A percentile compares a stretch with the other conserved stretches of the same genome.
phyloP scores from a whole-genome alignment of 140 eudicot genomes.

The Bidens hawaiensis region DNA sequence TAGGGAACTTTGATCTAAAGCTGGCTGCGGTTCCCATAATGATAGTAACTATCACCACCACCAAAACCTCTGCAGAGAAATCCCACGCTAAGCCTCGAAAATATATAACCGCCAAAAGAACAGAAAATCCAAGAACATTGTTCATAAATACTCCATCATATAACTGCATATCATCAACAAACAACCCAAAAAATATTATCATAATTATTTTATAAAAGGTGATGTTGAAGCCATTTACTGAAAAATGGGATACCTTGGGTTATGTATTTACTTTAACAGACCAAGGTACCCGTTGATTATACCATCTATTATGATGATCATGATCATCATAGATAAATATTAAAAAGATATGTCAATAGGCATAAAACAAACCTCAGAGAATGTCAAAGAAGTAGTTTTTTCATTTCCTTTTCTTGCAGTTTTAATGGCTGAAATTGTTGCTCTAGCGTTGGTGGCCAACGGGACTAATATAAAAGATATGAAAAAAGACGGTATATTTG shows the following conservation, averaged over 20 bases:
- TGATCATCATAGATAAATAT: not conserved
- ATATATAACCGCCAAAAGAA: constrained; percentile 55
- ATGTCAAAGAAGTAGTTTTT: constrained; percentile 55
- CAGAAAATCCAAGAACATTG: constrained; percentile 65
- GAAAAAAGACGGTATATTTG: constrained; percentile 44
- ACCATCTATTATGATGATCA: not conserved
- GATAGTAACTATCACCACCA: constrained; percentile 42
- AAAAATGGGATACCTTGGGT: not conserved
- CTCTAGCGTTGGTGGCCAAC: constrained; percentile 60
- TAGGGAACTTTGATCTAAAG: constrained; percentile 45
- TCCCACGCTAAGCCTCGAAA: constrained; percentile 56
- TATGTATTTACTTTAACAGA: not conserved
- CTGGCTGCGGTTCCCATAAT: constrained; percentile 50
- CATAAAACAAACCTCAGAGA: constrained; percentile 56
- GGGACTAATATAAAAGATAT: constrained; percentile 63
- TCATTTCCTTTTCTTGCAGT: constrained; percentile 42
- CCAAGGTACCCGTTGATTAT: not conserved
- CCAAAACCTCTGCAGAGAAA: constrained; percentile 53
- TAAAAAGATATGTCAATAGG: not conserved
- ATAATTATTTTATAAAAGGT: not conserved
- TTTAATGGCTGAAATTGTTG: constrained; percentile 46
- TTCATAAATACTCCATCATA: constrained; percentile 72
- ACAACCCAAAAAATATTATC: not conserved
- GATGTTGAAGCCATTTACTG: not conserved
- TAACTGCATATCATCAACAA: constrained; percentile 35